phyloP scores from a whole-genome alignment of 805 yeast species.

The Metschnikowia orientalis region DNA sequence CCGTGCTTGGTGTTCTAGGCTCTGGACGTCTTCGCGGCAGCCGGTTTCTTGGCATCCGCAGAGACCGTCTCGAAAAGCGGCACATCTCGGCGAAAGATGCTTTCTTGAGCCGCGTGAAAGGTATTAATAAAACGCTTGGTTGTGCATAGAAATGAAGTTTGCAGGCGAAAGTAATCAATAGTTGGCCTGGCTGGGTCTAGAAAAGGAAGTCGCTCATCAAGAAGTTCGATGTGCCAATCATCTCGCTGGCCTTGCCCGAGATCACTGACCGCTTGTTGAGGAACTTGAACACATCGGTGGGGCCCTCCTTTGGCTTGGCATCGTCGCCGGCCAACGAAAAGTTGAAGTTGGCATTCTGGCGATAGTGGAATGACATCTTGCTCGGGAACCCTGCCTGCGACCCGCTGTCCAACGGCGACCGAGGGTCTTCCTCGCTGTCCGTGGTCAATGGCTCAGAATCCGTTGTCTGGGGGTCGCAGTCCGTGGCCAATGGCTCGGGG shows the following conservation, averaged over 20 bases:
- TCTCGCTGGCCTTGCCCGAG: slow-evolving; percentile 41
- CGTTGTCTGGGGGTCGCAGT: slow-evolving; percentile 7
- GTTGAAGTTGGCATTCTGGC: slow-evolving; percentile 34
- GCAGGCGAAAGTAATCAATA: too few species aligned
- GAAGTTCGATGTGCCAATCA: slow-evolving; percentile 40
- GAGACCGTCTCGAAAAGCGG: too few species aligned
- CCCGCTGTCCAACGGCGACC: slow-evolving; percentile 11
- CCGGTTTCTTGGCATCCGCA: too few species aligned
- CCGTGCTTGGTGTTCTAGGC: too few species aligned
- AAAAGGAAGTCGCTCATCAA: slow-evolving; percentile 42
- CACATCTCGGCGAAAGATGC: too few species aligned
- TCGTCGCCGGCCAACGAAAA: slow-evolving; percentile 24
- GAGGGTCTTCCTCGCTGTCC: slow-evolving; percentile 16
- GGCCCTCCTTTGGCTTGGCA: slow-evolving; percentile 9
- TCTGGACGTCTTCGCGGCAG: too few species aligned
- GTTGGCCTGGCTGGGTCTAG: too few species aligned
- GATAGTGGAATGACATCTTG: slow-evolving; percentile 36
- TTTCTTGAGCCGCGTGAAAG: too few species aligned
- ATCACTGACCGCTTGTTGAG: slow-evolving; percentile 35
- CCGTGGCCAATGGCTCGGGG: slow-evolving; percentile 7
- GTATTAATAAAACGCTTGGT: too few species aligned
- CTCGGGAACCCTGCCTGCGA: background rate
- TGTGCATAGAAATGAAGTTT: too few species aligned
- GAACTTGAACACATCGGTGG: slow-evolving; percentile 28
- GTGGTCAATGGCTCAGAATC: slow-evolving; percentile 11